phyloP scores from a whole-genome alignment of 2,329 filamentous ascomycete species.

The Clarireedia paspali region DNA sequence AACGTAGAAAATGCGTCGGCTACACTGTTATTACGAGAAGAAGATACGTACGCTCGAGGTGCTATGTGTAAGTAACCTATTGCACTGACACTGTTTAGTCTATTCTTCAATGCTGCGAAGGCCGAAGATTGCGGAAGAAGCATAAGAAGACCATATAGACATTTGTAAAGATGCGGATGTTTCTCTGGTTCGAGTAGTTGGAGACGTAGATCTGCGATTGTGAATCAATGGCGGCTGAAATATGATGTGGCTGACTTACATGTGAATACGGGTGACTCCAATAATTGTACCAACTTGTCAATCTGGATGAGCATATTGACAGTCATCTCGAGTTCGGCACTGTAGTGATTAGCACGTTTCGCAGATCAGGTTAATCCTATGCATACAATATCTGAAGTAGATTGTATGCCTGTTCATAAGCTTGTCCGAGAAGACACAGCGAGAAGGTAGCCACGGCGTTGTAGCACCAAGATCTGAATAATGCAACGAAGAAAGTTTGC shows the following conservation, averaged over 20 bases:
- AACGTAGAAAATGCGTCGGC: slow-evolving; percentile 27
- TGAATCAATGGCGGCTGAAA: background rate
- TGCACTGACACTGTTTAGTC: slow-evolving; percentile 91
- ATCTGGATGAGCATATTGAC: slow-evolving; percentile 98
- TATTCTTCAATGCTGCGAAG: slow-evolving; percentile 93
- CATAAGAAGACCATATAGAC: slow-evolving; percentile 94
- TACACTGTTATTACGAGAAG: slow-evolving; percentile 30
- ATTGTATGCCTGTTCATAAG: slow-evolving; percentile 96
- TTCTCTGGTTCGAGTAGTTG: slow-evolving; percentile 93
- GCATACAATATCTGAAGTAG: slow-evolving; percentile 83
- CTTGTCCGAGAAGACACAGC: slow-evolving; percentile 87
- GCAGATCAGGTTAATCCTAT: background rate
- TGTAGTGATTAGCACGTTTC: slow-evolving; percentile 34
- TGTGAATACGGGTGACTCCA: slow-evolving; percentile 96
- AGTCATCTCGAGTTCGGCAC: slow-evolving; percentile 95
- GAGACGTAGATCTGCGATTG: slow-evolving; percentile 68
- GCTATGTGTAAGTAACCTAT: slow-evolving; percentile 90
- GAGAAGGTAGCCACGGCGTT: slow-evolving; percentile 98
- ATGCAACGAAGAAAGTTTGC: slow-evolving; percentile 86
- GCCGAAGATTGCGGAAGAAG: slow-evolving; percentile 95
- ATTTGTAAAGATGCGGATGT: slow-evolving; percentile 94
- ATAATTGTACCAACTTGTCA: slow-evolving; percentile 91
- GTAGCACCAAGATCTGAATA: slow-evolving; percentile 97
- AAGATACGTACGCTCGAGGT: slow-evolving; percentile 61
- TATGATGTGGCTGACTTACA: slow-evolving; percentile 50